A percentile compares a stretch with the other conserved stretches of the same genome.
Conservation (phyloP, 805 yeast species). For the Lipomyces kockii region DNA sequence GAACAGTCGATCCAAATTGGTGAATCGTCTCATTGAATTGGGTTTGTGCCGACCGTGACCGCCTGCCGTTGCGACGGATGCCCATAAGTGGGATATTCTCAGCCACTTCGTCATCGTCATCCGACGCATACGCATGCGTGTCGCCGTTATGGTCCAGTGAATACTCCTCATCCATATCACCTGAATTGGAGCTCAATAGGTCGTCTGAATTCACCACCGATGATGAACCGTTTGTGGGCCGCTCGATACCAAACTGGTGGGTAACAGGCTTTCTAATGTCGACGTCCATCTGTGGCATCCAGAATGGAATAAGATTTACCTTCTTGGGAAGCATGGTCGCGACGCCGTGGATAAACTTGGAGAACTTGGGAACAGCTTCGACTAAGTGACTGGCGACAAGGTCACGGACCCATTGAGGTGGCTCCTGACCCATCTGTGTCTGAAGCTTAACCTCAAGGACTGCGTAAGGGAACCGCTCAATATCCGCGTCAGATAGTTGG, state of each 20-base stretch:
- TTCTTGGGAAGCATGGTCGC: conserved; percentile 87
- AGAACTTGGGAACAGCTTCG: conserved; percentile 97
- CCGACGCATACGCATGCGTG: conserved; percentile 18
- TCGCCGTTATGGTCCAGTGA: conserved; percentile 42
- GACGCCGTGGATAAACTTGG: conserved; percentile 95
- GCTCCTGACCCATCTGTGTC: conserved; percentile 98
- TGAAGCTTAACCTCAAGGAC: conserved; percentile 96
- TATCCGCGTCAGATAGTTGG: conserved; percentile 81
- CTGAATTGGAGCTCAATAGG: conserved; percentile 42
- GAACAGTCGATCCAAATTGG: conserved; percentile 20
- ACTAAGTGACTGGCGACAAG: conserved; percentile 89
- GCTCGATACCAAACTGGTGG: conserved; percentile 66
- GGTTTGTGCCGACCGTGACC: conserved; percentile 18
- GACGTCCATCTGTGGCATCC: conserved; percentile 96
- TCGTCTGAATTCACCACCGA: conserved; percentile 41
- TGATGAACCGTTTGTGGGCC: conserved; percentile 45
- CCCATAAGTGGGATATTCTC: conserved; percentile 40
- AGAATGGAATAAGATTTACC: conserved; percentile 86
- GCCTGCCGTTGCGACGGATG: conserved; percentile 18
- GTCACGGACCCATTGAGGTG: conserved; percentile 96
- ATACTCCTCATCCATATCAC: conserved; percentile 45
- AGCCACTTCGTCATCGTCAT: conserved; percentile 38
- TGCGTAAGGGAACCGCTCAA: conserved; percentile 95
- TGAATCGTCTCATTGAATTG: conserved; percentile 26
- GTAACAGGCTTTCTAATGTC: conserved; percentile 89